Percentiles rank a stretch among this genome's conserved stretches.
These are phyloP conservation scores for Rhizopus microsporus DNA, from an alignment of 371 early-diverging fungal species.

Conservation along the genomic window DNA sequence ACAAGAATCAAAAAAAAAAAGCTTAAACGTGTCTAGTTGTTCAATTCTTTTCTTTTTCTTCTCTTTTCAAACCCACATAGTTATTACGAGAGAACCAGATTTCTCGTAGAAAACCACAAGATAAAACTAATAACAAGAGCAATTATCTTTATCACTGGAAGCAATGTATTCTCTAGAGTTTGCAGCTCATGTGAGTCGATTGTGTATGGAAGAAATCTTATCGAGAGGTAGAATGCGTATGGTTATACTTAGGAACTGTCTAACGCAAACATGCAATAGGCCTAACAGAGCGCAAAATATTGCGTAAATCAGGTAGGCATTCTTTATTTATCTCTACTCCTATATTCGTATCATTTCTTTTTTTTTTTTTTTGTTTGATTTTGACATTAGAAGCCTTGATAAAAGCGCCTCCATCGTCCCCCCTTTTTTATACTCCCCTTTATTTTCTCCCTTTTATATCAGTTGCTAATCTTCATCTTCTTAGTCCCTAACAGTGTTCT, in stretches of 20 bases:
- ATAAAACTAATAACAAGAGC: too few relatives aligned
- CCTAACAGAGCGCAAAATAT: slow-evolving; percentile 44
- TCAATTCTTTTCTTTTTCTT: slow-evolving; percentile 2
- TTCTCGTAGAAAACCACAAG: neutral
- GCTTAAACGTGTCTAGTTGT: neutral
- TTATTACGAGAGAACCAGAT: neutral
- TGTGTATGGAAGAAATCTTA: slow-evolving; percentile 48
- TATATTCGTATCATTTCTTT: neutral
- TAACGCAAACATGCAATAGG: slow-evolving; percentile 22
- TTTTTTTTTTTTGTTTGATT: neutral
- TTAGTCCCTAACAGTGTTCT: slow-evolving; percentile 43
- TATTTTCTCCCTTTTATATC: neutral
- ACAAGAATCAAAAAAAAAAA: slow-evolving; percentile 4
- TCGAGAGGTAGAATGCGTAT: slow-evolving; percentile 32
- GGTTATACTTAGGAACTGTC: neutral
- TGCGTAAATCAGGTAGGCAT: slow-evolving; percentile 42
- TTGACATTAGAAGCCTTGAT: neutral
- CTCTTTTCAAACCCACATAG: neutral
- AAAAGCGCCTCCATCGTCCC: neutral
- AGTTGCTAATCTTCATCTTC: neutral
- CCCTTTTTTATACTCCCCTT: neutral
- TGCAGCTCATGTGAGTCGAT: slow-evolving; percentile 37
- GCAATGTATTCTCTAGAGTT: slow-evolving; percentile 38
- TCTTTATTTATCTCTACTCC: neutral
- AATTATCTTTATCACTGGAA: neutral